Evolutionary conservation across 2,329 filamentous ascomycete genomes (phyloP).

Genomic region (Clathrospora elynae): DNA sequence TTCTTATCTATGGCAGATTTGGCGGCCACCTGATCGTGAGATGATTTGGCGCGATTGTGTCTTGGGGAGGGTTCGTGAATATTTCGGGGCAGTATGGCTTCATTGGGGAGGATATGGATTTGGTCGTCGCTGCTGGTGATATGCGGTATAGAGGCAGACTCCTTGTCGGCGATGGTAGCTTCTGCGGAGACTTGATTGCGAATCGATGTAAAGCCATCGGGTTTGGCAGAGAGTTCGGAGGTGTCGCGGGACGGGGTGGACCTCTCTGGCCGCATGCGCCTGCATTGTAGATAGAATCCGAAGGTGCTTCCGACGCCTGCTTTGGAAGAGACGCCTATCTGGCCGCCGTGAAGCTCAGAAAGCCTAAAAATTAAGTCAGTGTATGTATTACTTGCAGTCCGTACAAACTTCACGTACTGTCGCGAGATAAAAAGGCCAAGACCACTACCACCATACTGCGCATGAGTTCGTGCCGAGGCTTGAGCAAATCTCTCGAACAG

Average conservation of each 20-base stretch:
- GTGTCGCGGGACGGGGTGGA: conserved; percentile 4
- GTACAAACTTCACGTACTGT: too few relatives aligned
- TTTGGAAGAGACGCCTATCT: conserved; percentile 42
- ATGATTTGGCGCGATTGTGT: not conserved
- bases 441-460: conserved; percentile 44
- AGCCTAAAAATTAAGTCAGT: too few relatives aligned
- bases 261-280: conserved; percentile 15
- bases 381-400: too few relatives aligned
- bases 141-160: too few relatives aligned
- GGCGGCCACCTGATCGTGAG: not conserved
- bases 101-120: too few relatives aligned
- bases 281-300: conserved; percentile 42
- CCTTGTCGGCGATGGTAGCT: not conserved
- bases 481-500: conserved; percentile 43
- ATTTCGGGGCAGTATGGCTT: too few relatives aligned
- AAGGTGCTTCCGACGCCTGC: conserved; percentile 42
- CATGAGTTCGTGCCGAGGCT: conserved; percentile 44
- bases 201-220: conserved; percentile 1
- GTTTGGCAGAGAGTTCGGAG: conserved; percentile 6
- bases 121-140: too few relatives aligned
- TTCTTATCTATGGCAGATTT: too few relatives aligned
- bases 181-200: not conserved
- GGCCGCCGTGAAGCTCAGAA: conserved; percentile 44
- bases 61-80: too few relatives aligned
- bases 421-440: conserved; percentile 47